These are phyloP conservation scores for Moelleriella libera DNA, from an alignment of 2,329 filamentous ascomycete species.

Conservation along the genomic window DNA sequence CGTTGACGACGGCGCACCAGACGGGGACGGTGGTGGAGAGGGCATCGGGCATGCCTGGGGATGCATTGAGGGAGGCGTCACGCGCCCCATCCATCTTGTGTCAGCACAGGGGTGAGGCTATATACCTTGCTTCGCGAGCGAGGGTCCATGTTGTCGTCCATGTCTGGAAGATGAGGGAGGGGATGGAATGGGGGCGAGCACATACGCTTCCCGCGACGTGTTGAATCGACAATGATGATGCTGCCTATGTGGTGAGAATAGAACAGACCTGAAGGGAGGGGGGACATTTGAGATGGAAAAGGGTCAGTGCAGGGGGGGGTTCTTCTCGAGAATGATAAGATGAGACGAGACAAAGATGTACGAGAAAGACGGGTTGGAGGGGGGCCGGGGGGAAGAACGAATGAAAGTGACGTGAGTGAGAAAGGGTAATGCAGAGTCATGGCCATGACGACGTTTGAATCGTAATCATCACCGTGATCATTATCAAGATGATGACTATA, in stretches of 20 bases:
- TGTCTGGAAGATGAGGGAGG: not conserved
- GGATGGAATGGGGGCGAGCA: conserved; percentile 3
- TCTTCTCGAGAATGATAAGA: not conserved
- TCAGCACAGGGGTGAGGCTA: too few species aligned
- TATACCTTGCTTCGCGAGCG: too few species aligned
- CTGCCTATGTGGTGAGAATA: conserved; percentile 17
- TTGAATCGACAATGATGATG: conserved; percentile 84
- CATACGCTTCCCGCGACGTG: conserved; percentile 71
- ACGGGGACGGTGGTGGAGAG: conserved; percentile 87
- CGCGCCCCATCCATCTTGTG: too few species aligned
- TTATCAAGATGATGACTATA: too few species aligned
- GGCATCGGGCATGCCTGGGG: conserved; percentile 74
- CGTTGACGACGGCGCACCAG: conserved; percentile 83
- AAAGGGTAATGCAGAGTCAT: too few species aligned
- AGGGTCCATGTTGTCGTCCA: too few species aligned
- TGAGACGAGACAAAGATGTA: too few species aligned
- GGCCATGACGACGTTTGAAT: too few species aligned
- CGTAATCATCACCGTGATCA: too few species aligned
- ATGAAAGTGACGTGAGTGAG: too few species aligned
- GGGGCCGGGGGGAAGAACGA: too few species aligned
- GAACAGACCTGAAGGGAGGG: not conserved
- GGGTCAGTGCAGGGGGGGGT: not conserved
- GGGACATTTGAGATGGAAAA: not conserved
- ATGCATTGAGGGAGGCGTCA: not conserved
- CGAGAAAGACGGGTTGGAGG: too few species aligned